Conservation (phyloP, 164 flowering plant genomes). For the Aristolochia fimbriata region DNA sequence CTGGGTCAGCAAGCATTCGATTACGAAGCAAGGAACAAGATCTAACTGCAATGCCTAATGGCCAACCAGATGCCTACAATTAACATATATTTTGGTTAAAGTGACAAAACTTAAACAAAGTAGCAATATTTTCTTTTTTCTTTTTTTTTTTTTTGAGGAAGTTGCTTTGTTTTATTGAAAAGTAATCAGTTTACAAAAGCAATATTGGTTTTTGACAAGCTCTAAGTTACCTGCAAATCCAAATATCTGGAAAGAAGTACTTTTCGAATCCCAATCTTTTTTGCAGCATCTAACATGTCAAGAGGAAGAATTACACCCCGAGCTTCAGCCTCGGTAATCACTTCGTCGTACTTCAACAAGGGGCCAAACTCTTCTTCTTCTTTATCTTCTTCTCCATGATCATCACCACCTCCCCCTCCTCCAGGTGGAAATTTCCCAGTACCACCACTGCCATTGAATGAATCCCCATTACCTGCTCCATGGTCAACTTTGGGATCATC, state of each 20-base stretch:
- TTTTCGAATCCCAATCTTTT: slow-evolving; percentile 43
- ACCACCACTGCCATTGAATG: slow-evolving; percentile 28
- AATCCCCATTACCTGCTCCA: slow-evolving; percentile 12
- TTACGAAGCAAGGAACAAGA: slow-evolving; percentile 68
- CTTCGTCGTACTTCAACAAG: slow-evolving; percentile 51
- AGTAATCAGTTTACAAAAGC: too few relatives aligned
- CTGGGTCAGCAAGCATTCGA: slow-evolving; percentile 87
- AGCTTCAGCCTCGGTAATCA: slow-evolving; percentile 43
- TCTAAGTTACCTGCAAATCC: slow-evolving; percentile 54
- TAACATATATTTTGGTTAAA: not conserved
- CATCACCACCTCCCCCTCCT: slow-evolving; percentile 43
- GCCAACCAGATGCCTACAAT: slow-evolving; percentile 58
- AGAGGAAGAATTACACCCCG: slow-evolving; percentile 50
- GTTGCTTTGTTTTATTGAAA: too few relatives aligned
- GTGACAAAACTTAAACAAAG: not conserved
- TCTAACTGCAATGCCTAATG: slow-evolving; percentile 47
- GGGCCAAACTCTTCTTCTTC: slow-evolving; percentile 77
- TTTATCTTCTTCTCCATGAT: slow-evolving; percentile 26
- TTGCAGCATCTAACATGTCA: slow-evolving; percentile 78
- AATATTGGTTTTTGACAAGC: too few relatives aligned
- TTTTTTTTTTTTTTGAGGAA: not conserved
- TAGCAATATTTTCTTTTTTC: not conserved
- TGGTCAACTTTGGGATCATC: slow-evolving; percentile 4
- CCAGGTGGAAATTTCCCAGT: slow-evolving; percentile 28
- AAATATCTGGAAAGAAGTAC: slow-evolving; percentile 51